Evolutionary conservation across 495 filamentous ascomycete genomes (phyloP).

Genomic region (Xylaria cubensis): DNA sequence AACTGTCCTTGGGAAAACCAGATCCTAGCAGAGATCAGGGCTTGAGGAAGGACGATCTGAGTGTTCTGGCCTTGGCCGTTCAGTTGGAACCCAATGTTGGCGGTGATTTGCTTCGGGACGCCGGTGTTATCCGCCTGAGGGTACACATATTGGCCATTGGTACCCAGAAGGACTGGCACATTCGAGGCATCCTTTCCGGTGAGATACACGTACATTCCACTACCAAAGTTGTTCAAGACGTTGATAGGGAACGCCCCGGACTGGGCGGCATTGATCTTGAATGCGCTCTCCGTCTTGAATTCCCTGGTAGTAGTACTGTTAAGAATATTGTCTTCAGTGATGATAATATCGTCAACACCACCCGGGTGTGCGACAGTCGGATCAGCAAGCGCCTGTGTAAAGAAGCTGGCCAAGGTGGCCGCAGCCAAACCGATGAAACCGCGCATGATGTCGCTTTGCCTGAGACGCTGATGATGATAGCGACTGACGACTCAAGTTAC

Average conservation of each 20-base stretch:
- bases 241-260: slow-evolving; percentile 27
- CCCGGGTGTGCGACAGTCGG: slow-evolving; percentile 38
- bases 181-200: slow-evolving; percentile 42
- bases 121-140: slow-evolving; percentile 38
- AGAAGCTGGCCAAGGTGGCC: slow-evolving; percentile 36
- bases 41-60: slow-evolving; percentile 48
- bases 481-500: background rate
- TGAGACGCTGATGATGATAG: background rate
- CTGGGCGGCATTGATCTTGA: slow-evolving; percentile 26
- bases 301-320: slow-evolving; percentile 36
- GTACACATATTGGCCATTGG: slow-evolving; percentile 46
- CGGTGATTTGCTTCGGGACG: slow-evolving; percentile 40
- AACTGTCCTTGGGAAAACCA: slow-evolving; percentile 53
- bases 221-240: slow-evolving; percentile 51
- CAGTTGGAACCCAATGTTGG: slow-evolving; percentile 41
- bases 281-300: background rate
- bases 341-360: slow-evolving; percentile 30
- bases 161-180: slow-evolving; percentile 43
- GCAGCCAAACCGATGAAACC: slow-evolving; percentile 39
- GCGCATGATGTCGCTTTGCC: slow-evolving; percentile 31
- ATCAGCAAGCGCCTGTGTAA: slow-evolving; percentile 32
- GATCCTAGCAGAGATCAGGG: slow-evolving; percentile 49
- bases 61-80: slow-evolving; percentile 41
- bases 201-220: slow-evolving; percentile 49
- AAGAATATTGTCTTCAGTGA: slow-evolving; percentile 40